Base-by-base conservation (phyloP, 1,284 basidiomycete species). In the Rhodotorula glutinis region DNA sequence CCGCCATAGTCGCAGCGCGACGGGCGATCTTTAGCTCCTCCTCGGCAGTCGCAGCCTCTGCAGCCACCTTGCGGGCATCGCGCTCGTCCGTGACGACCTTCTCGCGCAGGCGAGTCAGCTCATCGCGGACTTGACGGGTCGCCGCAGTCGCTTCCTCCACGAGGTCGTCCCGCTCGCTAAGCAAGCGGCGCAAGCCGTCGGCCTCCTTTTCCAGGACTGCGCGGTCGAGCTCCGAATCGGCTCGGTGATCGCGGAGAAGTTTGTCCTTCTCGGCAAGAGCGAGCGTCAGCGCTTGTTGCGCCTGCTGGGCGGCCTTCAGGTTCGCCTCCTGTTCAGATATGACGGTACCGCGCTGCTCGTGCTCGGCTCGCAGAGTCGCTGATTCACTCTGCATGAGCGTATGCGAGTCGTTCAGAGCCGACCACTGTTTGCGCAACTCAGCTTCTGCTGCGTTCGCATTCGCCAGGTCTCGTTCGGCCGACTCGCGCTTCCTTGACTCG, bases 191-290 rank as follows among this genome's bases (percentile, higher is more conserved):
- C 38, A 80, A 73, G 8, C 78, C 79, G 55, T 80, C 78, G 19
- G 78, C 71, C 61, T 80, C 78, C 30, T 81, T 80, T 61, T 78
- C 76, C 7, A 77, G 68, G 3, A 76, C 71, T 0, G 78, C 73
- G 11, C 80, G 63, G 59, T 80, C 79, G 57, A 79, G 68, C 27
- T 78, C 76, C 41, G 76, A 66, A 47, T 79, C 76, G 23, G 41
- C 43, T 13, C 66, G 60, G 46, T 91, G 89, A 78, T 94, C 91
- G 1, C 91, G 84, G 76, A 96, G 85, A 58, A 88, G 83, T 23
- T 88, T 84, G 69, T 94, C 91, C 73, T 92, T 89, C 76, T 92
- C 90, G 17, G 60, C 64, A 5, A 74, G 41, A n/a, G 62, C 60
- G 40, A 53, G 44, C 38, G 63, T 33, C 0, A 71, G 46, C 19